These are phyloP conservation scores for Fusarium lateritium DNA, from an alignment of 2,329 filamentous ascomycete genomes.

Conservation along the genomic window DNA sequence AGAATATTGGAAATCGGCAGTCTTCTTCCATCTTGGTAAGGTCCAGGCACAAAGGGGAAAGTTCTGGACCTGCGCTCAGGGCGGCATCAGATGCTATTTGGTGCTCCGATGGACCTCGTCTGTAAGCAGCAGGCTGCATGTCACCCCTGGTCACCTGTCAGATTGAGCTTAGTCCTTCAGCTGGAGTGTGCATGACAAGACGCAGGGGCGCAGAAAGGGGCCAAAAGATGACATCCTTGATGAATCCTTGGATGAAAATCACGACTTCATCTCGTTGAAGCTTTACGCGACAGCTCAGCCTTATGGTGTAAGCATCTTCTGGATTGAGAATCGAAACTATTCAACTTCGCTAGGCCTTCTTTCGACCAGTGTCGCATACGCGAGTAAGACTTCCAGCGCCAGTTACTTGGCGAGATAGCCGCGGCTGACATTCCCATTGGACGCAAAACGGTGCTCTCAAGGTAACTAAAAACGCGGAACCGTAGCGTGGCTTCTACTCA, in stretches of 20 bases:
- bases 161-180: slow-evolving; percentile 14
- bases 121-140: neutral
- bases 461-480: neutral
- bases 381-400: neutral
- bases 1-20: slow-evolving; percentile 5
- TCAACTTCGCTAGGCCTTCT: neutral
- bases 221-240: neutral
- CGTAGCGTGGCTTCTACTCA: neutral
- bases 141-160: slow-evolving; percentile 4
- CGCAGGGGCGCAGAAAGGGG: slow-evolving; percentile 5
- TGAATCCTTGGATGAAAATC: too few relatives aligned
- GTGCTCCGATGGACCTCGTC: neutral
- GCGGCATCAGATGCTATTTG: slow-evolving; percentile 9
- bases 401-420: neutral
- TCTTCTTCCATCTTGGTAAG: neutral
- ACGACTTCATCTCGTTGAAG: neutral
- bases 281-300: slow-evolving; percentile 6
- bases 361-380: neutral
- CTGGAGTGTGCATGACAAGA: slow-evolving; percentile 9
- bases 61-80: neutral
- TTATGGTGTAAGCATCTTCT: slow-evolving; percentile 2
- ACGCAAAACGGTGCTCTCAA: neutral
- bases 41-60: neutral
- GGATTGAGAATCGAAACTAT: neutral
- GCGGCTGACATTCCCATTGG: neutral